These are phyloP conservation scores for Boletus rubroflammeus DNA, from an alignment of 768 basidiomycete species.

Conservation along the genomic window DNA sequence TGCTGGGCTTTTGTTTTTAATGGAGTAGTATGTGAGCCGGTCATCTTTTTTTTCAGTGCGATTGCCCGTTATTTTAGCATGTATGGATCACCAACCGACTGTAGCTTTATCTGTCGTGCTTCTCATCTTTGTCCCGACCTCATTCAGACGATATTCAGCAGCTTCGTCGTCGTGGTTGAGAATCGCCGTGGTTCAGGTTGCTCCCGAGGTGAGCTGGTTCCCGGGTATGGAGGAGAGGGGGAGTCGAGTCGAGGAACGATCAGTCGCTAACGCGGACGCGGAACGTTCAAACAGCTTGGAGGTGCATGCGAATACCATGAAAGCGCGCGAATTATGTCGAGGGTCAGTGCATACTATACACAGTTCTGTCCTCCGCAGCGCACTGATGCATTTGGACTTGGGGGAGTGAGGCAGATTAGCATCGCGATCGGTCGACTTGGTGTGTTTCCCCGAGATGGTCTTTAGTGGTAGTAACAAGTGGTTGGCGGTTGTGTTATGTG, in stretches of 20 bases:
- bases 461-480: conserved; percentile 80
- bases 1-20: conserved; percentile 54
- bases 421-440: conserved; percentile 70
- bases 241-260: background rate
- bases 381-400: background rate
- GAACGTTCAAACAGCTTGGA: conserved; percentile 49
- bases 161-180: conserved; percentile 27
- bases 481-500: too few relatives aligned
- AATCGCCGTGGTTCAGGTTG: conserved; percentile 50
- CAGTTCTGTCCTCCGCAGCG: too few relatives aligned
- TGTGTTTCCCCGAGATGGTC: conserved; percentile 88
- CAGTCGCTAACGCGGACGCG: background rate
- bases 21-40: conserved; percentile 82
- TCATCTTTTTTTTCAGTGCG: conserved; percentile 38
- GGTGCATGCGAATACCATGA: conserved; percentile 65
- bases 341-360: conserved; percentile 33
- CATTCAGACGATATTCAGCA: conserved; percentile 6
- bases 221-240: too few relatives aligned
- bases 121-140: background rate
- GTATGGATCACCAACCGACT: background rate
- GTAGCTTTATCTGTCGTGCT: background rate
- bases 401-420: conserved; percentile 42
- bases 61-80: too few relatives aligned
- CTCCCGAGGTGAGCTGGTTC: conserved; percentile 41
- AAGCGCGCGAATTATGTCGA: conserved; percentile 56